These are phyloP conservation scores for Kwoniella mangroviensis DNA, from an alignment of 768 basidiomycete genomes.

Conservation along the genomic window DNA sequence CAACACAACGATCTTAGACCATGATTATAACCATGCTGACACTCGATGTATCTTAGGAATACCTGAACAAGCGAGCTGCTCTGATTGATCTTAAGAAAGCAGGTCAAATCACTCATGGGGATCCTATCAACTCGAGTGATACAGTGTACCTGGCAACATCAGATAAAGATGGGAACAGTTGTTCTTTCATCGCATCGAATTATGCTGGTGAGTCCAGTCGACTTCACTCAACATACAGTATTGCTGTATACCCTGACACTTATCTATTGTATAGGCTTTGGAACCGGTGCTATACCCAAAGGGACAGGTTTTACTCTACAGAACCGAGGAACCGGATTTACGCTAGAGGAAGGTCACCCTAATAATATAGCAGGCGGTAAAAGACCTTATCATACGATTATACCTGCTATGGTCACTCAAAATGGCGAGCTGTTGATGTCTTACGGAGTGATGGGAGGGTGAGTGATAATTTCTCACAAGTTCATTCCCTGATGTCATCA, in stretches of 20 bases:
- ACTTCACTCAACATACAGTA: too few relatives aligned
- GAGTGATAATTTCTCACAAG: slow-evolving; percentile 11
- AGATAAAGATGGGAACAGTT: slow-evolving; percentile 60
- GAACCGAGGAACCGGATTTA: slow-evolving; percentile 87
- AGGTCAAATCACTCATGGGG: slow-evolving; percentile 72
- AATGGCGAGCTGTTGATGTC: slow-evolving; percentile 41
- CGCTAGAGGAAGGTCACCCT: slow-evolving; percentile 77
- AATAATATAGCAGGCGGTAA: slow-evolving; percentile 85
- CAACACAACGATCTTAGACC: too few relatives aligned
- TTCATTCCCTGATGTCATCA: too few relatives aligned
- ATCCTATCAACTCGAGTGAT: slow-evolving; percentile 82
- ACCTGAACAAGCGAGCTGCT: slow-evolving; percentile 76
- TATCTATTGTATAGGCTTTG: slow-evolving; percentile 66
- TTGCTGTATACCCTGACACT: too few relatives aligned
- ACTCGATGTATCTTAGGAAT: slow-evolving; percentile 64
- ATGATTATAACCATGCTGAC: not conserved
- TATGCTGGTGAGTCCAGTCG: too few relatives aligned
- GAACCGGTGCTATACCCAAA: slow-evolving; percentile 85
- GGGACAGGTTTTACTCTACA: slow-evolving; percentile 97
- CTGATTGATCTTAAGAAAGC: slow-evolving; percentile 78
- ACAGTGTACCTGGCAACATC: slow-evolving; percentile 92
- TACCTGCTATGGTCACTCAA: slow-evolving; percentile 49
- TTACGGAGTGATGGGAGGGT: slow-evolving; percentile 72
- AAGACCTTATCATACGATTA: slow-evolving; percentile 90
- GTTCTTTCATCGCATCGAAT: slow-evolving; percentile 58